phyloP scores from a whole-genome alignment of 176 grass and related monocot genomes.

The Carex pumila region DNA sequence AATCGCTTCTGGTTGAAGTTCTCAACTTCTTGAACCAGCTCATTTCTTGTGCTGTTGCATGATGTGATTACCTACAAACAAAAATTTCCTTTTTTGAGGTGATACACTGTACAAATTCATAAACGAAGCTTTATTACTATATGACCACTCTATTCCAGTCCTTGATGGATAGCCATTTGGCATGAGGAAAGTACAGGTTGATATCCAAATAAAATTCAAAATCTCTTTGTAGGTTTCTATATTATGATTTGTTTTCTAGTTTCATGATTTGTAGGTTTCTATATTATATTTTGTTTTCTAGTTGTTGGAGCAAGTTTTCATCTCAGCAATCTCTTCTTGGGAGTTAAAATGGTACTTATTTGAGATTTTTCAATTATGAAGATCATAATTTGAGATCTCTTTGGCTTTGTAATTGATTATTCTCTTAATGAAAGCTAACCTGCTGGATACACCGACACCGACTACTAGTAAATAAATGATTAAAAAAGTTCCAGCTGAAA shows the following conservation, averaged over 20 bases:
- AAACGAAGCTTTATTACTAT: not conserved
- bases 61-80: slow-evolving; percentile 67
- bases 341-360: not conserved
- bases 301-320: not conserved
- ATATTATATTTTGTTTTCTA: not conserved
- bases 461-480: not conserved
- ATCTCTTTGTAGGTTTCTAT: not conserved
- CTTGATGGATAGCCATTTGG: too few species aligned
- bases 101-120: not conserved
- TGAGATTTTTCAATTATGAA: not conserved
- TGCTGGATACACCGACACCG: not conserved
- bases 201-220: not conserved
- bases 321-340: not conserved
- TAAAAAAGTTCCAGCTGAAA: not conserved
- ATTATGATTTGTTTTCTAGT: not conserved
- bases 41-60: slow-evolving; percentile 79
- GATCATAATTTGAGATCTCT: not conserved
- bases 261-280: not conserved
- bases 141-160: not conserved
- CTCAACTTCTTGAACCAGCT: slow-evolving; percentile 67
- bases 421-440: not conserved
- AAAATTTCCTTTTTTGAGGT: not conserved
- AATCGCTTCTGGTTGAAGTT: slow-evolving; percentile 60
- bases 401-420: not conserved
- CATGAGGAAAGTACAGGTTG: not conserved